A percentile compares a stretch with the other conserved stretches of the same genome.
phyloP scores from a whole-genome alignment of 805 yeast species.

The Wickerhamiella galacta region DNA sequence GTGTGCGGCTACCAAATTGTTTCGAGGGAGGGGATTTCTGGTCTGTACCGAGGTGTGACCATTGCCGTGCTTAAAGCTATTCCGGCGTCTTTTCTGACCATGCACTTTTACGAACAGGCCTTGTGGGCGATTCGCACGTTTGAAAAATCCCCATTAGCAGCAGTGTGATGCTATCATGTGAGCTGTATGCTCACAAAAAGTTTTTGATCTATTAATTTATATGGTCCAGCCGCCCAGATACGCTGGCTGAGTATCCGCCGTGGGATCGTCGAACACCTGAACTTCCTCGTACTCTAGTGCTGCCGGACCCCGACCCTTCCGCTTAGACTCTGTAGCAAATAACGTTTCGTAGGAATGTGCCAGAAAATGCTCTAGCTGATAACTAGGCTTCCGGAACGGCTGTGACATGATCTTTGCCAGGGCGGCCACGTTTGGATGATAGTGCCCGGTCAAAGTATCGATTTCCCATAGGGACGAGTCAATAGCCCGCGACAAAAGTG shows the following conservation, averaged over 20 bases:
- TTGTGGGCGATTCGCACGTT: conserved; percentile 8
- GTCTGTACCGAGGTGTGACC: conserved; percentile 59
- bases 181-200: no score
- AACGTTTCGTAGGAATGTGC: conserved; percentile 74
- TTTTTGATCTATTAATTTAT: no score
- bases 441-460: conserved; percentile 61
- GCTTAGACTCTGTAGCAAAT: conserved; percentile 32
- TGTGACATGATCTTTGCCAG: conserved; percentile 76
- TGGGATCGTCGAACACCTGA: conserved; percentile 10
- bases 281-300: conserved; percentile 44
- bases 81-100: conserved; percentile 47
- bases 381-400: conserved; percentile 69
- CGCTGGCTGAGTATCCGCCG: conserved; percentile 9
- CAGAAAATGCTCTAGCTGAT: conserved; percentile 84
- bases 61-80: conserved; percentile 63
- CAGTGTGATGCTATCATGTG: no score
- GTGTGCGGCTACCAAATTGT: conserved; percentile 27
- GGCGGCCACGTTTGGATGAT: conserved; percentile 90
- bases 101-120: conserved; percentile 42
- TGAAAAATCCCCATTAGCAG: no score
- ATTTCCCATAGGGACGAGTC: conserved; percentile 87
- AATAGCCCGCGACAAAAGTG: conserved; percentile 62
- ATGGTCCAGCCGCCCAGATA: conserved; percentile 3
- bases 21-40: conserved; percentile 40
- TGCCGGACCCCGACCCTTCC: conserved; percentile 27